Evolutionary conservation across 2,329 filamentous ascomycete species (phyloP).

Genomic region (Diaporthe sp.): DNA sequence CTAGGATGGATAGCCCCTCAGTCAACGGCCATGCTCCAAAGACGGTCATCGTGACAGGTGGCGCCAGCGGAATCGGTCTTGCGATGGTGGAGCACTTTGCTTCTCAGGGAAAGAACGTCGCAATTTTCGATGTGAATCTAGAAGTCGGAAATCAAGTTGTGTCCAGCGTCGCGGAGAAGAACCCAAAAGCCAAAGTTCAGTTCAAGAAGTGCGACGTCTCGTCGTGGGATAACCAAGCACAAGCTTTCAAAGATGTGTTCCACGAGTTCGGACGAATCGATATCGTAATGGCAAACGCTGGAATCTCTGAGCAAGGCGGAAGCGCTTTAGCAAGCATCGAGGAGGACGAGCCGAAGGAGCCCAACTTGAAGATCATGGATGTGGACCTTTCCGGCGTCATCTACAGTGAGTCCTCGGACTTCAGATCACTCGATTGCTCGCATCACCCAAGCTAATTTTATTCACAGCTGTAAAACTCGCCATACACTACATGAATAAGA

Average conservation of each 20-base stretch:
- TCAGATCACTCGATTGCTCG: too few species aligned
- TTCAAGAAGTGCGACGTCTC: conserved; percentile 54
- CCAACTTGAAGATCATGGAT: conserved; percentile 52
- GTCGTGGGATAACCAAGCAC: conserved; percentile 51
- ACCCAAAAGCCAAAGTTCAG: conserved; percentile 43
- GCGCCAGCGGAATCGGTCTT: conserved; percentile 52
- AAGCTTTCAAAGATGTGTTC: conserved; percentile 45
- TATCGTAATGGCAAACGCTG: conserved; percentile 63
- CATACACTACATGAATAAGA: conserved; percentile 62
- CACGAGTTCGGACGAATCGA: conserved; percentile 51
- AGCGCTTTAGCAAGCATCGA: conserved; percentile 46
- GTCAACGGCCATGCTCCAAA: conserved; percentile 28
- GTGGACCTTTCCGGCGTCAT: conserved; percentile 56
- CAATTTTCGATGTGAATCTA: conserved; percentile 51
- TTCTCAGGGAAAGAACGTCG: conserved; percentile 48
- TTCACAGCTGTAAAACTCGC: conserved; percentile 60
- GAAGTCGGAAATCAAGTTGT: conserved; percentile 44
- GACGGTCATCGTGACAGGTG: conserved; percentile 51
- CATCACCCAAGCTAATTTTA: not conserved
- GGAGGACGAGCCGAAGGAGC: conserved; percentile 49
- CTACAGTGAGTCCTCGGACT: conserved; percentile 56
- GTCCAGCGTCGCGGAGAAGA: conserved; percentile 44
- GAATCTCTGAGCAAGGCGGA: conserved; percentile 56
- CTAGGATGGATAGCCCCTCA: not conserved
- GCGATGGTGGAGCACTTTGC: conserved; percentile 52